A percentile compares a stretch with the other conserved stretches of the same genome.
Conservation (phyloP, 768 basidiomycete genomes). For the Filobasidium floriforme region DNA sequence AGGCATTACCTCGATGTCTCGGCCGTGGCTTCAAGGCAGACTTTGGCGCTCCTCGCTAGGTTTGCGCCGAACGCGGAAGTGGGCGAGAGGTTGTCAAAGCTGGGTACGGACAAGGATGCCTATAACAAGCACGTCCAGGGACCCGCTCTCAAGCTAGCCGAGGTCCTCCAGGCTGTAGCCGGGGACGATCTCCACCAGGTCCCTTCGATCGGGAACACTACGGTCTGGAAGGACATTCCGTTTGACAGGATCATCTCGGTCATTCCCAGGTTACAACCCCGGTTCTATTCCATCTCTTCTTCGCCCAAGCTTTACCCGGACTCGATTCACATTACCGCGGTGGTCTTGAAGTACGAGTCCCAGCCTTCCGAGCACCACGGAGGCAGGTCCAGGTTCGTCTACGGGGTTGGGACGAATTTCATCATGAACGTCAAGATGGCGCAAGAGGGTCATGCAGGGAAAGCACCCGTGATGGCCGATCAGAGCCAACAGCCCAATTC, state of each 20-base stretch:
- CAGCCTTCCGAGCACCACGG: conserved; percentile 55
- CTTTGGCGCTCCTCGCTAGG: conserved; percentile 75
- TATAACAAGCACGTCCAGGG: conserved; percentile 65
- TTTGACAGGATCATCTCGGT: conserved; percentile 95
- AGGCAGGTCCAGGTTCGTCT: conserved; percentile 57
- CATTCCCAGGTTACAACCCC: conserved; percentile 86
- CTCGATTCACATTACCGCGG: conserved; percentile 86
- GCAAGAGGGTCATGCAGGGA: conserved; percentile 51
- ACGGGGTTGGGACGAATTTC: conserved; percentile 91
- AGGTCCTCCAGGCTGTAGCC: conserved; percentile 82
- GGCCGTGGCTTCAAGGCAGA: conserved; percentile 87
- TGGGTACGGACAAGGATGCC: conserved; percentile 79
- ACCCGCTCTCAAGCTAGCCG: conserved; percentile 82
- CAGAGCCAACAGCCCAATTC: conserved; percentile 14
- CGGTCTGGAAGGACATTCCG: conserved; percentile 73
- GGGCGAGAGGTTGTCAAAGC: conserved; percentile 60
- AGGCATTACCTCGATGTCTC: conserved; percentile 96
- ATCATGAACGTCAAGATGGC: conserved; percentile 83
- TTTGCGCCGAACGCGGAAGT: conserved; percentile 78
- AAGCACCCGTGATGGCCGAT: conserved; percentile 47
- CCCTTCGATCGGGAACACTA: conserved; percentile 62
- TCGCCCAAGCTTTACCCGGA: conserved; percentile 86
- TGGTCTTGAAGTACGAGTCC: conserved; percentile 83
- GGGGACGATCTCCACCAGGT: conserved; percentile 60
- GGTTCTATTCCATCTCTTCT: conserved; percentile 97